Conservation (phyloP, 208 protist species). For the Leishmania amazonensis region DNA sequence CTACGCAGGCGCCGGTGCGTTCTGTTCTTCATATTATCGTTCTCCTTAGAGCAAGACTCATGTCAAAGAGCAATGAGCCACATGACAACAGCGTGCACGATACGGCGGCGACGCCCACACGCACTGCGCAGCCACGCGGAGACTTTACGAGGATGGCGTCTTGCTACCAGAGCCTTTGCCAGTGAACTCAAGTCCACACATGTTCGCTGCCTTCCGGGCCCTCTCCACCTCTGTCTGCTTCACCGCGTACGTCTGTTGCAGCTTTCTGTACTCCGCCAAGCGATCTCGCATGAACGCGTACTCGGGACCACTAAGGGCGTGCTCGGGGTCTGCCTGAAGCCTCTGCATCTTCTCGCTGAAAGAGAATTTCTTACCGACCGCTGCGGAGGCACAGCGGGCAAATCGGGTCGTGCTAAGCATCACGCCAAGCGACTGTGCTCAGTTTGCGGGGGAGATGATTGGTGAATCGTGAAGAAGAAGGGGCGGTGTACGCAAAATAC, state of each 20-base stretch:
- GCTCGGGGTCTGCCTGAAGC: constrained; percentile 30
- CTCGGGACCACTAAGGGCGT: constrained; percentile 45
- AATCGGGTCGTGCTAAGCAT: constrained; percentile 18
- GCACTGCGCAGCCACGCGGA: background rate
- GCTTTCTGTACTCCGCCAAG: constrained; percentile 59
- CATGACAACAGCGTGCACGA: background rate
- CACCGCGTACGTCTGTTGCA: constrained; percentile 79
- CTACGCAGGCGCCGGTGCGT: background rate
- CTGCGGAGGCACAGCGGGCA: constrained; percentile 16
- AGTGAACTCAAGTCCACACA: constrained; percentile 88
- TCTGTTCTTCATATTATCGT: background rate
- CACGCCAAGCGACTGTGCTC: background rate
- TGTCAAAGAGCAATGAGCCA: background rate
- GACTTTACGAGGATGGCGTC: constrained; percentile 7
- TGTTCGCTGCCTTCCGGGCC: constrained; percentile 67
- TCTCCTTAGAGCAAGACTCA: background rate
- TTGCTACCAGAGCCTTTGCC: constrained; percentile 40
- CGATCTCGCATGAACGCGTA: constrained; percentile 69
- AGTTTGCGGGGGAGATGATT: background rate
- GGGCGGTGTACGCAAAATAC: background rate
- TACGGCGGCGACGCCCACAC: background rate
- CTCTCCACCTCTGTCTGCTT: constrained; percentile 89
- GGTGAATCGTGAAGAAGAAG: background rate
- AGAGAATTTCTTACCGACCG: constrained; percentile 21
- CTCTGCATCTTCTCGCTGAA: constrained; percentile 34